A percentile compares a stretch with the other conserved stretches of the same genome.
These are phyloP conservation scores for Lepraria neglecta DNA, from an alignment of 495 filamentous ascomycete species.

Conservation along the genomic window DNA sequence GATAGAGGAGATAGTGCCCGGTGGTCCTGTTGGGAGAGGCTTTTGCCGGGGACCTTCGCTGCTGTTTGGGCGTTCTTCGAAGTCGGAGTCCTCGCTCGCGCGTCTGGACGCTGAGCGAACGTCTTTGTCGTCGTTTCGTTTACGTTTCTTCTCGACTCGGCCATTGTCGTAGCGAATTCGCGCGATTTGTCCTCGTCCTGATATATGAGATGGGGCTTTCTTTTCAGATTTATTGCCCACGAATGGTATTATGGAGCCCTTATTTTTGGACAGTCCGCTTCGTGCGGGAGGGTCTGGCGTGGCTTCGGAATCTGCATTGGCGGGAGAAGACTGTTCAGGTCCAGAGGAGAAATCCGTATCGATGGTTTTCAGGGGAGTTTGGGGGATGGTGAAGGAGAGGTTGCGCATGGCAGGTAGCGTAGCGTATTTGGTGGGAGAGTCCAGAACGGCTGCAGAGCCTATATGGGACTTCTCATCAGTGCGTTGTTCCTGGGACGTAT, in stretches of 20 bases:
- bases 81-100: slow-evolving; percentile 58
- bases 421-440: slow-evolving; percentile 8
- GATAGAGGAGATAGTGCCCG: slow-evolving; percentile 27
- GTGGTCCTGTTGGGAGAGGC: slow-evolving; percentile 14
- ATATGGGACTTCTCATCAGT: not conserved
- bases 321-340: slow-evolving; percentile 72
- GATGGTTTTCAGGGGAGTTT: slow-evolving; percentile 66
- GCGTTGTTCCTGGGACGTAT: not conserved
- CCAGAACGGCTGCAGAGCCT: slow-evolving; percentile 10
- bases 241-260: slow-evolving; percentile 36
- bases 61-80: slow-evolving; percentile 32
- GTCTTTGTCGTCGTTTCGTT: slow-evolving; percentile 43
- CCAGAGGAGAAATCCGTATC: slow-evolving; percentile 69
- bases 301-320: slow-evolving; percentile 61
- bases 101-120: slow-evolving; percentile 36
- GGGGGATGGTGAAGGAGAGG: slow-evolving; percentile 71
- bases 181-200: slow-evolving; percentile 53
- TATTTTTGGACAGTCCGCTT: slow-evolving; percentile 37
- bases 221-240: slow-evolving; percentile 40
- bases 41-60: slow-evolving; percentile 27
- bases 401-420: not conserved
- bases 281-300: slow-evolving; percentile 55
- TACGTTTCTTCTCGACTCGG: slow-evolving; percentile 49
- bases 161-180: slow-evolving; percentile 38
- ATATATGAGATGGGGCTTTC: slow-evolving; percentile 41